Percentiles rank a stretch among this genome's conserved stretches.
These are phyloP conservation scores for Pythium dissimile DNA, from an alignment of 352 stramenopile species.

Conservation along the genomic window DNA sequence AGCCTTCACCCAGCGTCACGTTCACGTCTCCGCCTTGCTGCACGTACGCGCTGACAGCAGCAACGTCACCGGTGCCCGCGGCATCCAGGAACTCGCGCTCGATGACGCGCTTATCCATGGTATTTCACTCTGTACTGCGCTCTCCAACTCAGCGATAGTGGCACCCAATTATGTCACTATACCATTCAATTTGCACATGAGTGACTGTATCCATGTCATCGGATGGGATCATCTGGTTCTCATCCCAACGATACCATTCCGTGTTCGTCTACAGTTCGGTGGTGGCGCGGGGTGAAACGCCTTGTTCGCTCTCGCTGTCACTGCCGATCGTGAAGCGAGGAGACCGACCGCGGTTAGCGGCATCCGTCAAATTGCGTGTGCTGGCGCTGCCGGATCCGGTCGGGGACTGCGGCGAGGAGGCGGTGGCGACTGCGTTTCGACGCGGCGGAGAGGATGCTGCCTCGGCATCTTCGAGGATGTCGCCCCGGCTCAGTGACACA, in stretches of 20 bases:
- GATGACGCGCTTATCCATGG: background rate
- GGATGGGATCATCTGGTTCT: background rate
- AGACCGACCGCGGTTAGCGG: background rate
- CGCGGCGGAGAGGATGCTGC: conserved; percentile 9
- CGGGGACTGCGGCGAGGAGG: conserved; percentile 17
- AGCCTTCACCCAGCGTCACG: conserved; percentile 48
- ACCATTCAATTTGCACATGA: background rate
- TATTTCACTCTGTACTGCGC: background rate
- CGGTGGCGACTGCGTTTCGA: conserved; percentile 12
- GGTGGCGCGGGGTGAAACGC: conserved; percentile 15
- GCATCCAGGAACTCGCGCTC: conserved; percentile 48
- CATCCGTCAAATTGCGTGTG: background rate
- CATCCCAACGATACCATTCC: too few species aligned
- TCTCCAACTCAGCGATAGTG: too few species aligned
- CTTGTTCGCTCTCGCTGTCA: conserved; percentile 23
- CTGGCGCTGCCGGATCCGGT: background rate
- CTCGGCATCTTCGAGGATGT: conserved; percentile 14
- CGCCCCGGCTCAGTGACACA: conserved; percentile 7
- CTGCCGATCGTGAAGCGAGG: conserved; percentile 30
- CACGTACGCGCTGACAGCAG: conserved; percentile 40
- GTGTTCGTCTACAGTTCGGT: conserved; percentile 12
- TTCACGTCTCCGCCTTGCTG: conserved; percentile 39
- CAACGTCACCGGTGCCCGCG: conserved; percentile 36
- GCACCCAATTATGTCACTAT: too few species aligned
- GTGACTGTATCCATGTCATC: conserved; percentile 25